Percentiles rank a stretch among this genome's conserved stretches.
Conservation (phyloP, 306 rosid genomes). For the Cucurbita ficifolia region DNA sequence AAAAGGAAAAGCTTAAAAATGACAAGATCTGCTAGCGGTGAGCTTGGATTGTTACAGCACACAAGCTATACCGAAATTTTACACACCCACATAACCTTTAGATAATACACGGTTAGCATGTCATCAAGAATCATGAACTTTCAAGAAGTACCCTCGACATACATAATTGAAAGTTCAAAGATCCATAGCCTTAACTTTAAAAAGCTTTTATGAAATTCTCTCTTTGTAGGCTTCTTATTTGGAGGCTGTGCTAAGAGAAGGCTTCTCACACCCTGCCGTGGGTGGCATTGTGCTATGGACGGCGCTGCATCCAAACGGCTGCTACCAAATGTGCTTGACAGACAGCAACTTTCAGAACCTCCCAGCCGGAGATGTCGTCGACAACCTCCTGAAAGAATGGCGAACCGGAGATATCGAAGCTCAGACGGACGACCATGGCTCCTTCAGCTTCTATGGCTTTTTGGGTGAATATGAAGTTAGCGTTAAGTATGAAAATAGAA, state of each 20-base stretch:
- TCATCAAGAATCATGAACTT: neutral
- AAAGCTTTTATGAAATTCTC: too few species aligned
- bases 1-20: too few species aligned
- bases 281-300: conserved; percentile 90
- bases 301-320: conserved; percentile 62
- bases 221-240: conserved; percentile 40
- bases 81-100: neutral
- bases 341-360: conserved; percentile 50
- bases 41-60: too few species aligned
- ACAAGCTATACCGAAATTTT: neutral
- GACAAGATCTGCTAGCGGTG: too few species aligned
- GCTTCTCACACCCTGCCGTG: conserved; percentile 69
- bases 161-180: too few species aligned
- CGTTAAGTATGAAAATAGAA: conserved; percentile 28
- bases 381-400: conserved; percentile 71
- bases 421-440: conserved; percentile 45
- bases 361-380: conserved; percentile 69
- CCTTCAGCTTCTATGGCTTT: conserved; percentile 67
- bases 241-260: conserved; percentile 73
- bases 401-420: conserved; percentile 31
- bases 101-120: neutral
- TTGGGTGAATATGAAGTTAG: conserved; percentile 51
- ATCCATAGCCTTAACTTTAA: too few species aligned
- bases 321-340: conserved; percentile 84
- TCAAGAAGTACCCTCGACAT: neutral